Evolutionary conservation across 495 filamentous ascomycete species (phyloP).

Genomic region (Penicillium soppii): DNA sequence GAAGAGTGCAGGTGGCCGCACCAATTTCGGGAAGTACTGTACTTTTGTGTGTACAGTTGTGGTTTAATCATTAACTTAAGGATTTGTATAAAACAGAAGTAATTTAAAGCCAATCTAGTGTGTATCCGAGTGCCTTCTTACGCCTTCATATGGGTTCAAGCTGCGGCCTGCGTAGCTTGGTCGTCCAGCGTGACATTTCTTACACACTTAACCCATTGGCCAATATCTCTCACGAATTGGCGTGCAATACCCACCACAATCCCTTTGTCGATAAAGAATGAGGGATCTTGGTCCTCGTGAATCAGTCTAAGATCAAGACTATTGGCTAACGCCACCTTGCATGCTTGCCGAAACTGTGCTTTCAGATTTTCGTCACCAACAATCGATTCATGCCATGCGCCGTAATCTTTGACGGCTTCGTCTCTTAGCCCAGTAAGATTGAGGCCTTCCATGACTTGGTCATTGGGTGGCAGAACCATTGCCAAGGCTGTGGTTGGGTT

Average conservation of each 20-base stretch:
- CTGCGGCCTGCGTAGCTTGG: conserved; percentile 3
- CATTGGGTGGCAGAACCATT: neutral
- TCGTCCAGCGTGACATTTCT: neutral
- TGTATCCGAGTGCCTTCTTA: neutral
- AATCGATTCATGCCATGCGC: conserved; percentile 19
- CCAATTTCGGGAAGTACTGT: too few relatives aligned
- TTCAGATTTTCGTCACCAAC: conserved; percentile 18
- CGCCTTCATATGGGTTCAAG: neutral
- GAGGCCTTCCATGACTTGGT: neutral
- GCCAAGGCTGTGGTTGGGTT: neutral
- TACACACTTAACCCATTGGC: conserved; percentile 5
- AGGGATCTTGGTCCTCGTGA: conserved; percentile 21
- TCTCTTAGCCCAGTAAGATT: conserved; percentile 8
- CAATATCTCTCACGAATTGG: conserved; percentile 14
- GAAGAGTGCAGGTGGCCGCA: neutral
- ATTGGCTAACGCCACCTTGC: conserved; percentile 21
- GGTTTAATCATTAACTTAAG: neutral
- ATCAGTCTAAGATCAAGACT: conserved; percentile 28
- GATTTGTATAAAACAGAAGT: neutral
- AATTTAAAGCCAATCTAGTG: neutral
- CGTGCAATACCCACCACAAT: conserved; percentile 25
- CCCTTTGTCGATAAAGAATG: conserved; percentile 27
- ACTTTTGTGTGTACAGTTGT: neutral
- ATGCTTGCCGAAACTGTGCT: conserved; percentile 15
- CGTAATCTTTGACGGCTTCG: conserved; percentile 16